These are phyloP conservation scores for Fusarium armeniacum DNA, from an alignment of 2,329 filamentous ascomycete species.

Conservation along the genomic window DNA sequence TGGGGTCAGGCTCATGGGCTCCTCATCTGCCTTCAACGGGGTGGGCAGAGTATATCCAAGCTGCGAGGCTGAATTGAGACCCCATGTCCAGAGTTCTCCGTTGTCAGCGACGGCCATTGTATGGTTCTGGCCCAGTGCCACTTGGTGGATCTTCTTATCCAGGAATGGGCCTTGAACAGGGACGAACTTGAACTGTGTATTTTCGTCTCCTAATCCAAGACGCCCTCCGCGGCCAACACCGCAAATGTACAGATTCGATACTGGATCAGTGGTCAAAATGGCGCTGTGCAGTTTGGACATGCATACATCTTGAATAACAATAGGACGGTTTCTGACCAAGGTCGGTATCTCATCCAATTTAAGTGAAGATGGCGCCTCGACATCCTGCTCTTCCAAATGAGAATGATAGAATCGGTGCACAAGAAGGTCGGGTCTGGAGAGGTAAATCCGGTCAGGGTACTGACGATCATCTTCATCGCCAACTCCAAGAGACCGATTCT, in stretches of 20 bases:
- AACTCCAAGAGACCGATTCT: slow-evolving; percentile 91
- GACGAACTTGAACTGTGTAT: slow-evolving; percentile 87
- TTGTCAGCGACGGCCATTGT: slow-evolving; percentile 86
- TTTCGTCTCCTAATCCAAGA: slow-evolving; percentile 89
- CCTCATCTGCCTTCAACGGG: slow-evolving; percentile 78
- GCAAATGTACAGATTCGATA: slow-evolving; percentile 92
- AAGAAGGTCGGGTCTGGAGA: slow-evolving; percentile 83
- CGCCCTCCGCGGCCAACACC: slow-evolving; percentile 92
- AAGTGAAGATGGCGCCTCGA: slow-evolving; percentile 48
- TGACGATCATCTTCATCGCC: slow-evolving; percentile 97
- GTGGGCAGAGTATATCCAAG: slow-evolving; percentile 85
- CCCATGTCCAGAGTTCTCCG: slow-evolving; percentile 96
- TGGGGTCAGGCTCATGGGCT: slow-evolving; percentile 83
- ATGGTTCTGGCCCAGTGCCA: slow-evolving; percentile 93
- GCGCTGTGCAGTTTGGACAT: slow-evolving; percentile 95
- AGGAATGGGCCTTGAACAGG: slow-evolving; percentile 83
- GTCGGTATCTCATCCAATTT: slow-evolving; percentile 73
- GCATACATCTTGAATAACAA: slow-evolving; percentile 83
- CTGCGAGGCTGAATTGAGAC: slow-evolving; percentile 86
- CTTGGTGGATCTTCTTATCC: slow-evolving; percentile 79
- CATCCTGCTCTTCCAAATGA: slow-evolving; percentile 66
- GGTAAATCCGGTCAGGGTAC: slow-evolving; percentile 84
- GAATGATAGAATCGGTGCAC: slow-evolving; percentile 80
- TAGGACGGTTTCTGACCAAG: slow-evolving; percentile 77
- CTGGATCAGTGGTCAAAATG: slow-evolving; percentile 86